These are phyloP conservation scores for Clarireedia sp. DNA, from an alignment of 2,329 filamentous ascomycete genomes.

Conservation along the genomic window DNA sequence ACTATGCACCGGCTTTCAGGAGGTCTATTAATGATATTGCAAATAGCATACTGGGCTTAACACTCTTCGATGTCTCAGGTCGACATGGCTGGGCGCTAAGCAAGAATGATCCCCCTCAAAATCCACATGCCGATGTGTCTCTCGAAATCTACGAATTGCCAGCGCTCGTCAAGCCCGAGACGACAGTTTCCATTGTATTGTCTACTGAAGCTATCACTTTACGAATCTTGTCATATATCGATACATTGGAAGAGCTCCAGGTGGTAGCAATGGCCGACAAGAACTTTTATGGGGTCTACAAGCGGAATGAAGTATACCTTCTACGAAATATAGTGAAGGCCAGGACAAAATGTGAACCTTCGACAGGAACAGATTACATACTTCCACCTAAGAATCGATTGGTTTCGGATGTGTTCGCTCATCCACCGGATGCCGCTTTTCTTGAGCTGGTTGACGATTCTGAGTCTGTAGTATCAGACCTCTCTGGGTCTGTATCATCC, in stretches of 20 bases:
- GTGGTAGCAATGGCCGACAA: conserved; percentile 36
- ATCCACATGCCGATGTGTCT: not conserved
- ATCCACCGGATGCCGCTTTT: conserved; percentile 1
- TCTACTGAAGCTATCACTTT: conserved; percentile 30
- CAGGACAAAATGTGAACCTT: conserved; percentile 13
- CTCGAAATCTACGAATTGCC: conserved; percentile 10
- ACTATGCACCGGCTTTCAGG: conserved; percentile 41
- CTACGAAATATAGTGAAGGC: conserved; percentile 25
- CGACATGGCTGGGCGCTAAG: conserved; percentile 43
- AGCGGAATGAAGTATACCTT: conserved; percentile 36
- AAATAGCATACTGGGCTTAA: conserved; percentile 42
- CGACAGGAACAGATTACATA: conserved; percentile 6
- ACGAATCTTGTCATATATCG: conserved; percentile 35
- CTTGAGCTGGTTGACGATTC: conserved; percentile 9
- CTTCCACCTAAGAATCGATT: not conserved
- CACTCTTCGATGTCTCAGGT: conserved; percentile 41
- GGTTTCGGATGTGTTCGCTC: not conserved
- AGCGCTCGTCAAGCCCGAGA: conserved; percentile 2
- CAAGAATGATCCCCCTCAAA: conserved; percentile 25
- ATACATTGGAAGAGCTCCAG: conserved; percentile 36
- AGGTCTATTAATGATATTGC: conserved; percentile 42
- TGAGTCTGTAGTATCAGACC: conserved; percentile 14
- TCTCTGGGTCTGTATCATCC: not conserved
- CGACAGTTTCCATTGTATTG: conserved; percentile 7
- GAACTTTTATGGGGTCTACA: conserved; percentile 38